Evolutionary conservation across 495 filamentous ascomycete species (phyloP), one percentile per base, ranked within the genome.

Genomic region (Aspergillus taichungensis): DNA sequence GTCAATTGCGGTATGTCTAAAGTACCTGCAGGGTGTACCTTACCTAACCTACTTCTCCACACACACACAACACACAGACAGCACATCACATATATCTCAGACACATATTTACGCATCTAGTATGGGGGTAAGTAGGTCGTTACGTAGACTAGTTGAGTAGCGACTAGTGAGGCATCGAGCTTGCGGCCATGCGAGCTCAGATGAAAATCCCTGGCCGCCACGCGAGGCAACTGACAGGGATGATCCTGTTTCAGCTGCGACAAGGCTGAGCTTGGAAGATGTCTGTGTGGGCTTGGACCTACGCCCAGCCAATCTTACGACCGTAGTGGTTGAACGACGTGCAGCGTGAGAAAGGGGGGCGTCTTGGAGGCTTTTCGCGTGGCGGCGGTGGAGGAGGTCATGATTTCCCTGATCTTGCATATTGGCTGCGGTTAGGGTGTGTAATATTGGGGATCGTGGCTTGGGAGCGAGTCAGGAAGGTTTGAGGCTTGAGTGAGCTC

Each of bases 161-260:
- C 12, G 35, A 37, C 13, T 24, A 24, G 18, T 24, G 18, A 24
- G 18, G 18, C 18, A 24, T 24, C 18, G 1, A 24, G 35, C 35
- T 18, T 32, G 29, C 27, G 29, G 3, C 18, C 24, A 47, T 36
- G 34, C 34, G 34, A 37, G 13, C 29, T 12, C 41, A 40, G 33
- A 40, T 27, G 43, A 49, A 34, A 49, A 65, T 63, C 62, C 55
- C 55, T 64, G 59, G 54, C 47, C 47, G 55, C 55, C 62, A 57
- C 43, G 59, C 55, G 52, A 61, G 34, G 44, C 5, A 40, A 32
- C 30, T 37, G 40, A 46, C 43, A 49, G 50, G 45, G 50, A 43
- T 47, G 36, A 49, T 43, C 34, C 40, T 30, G 43, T 37, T 29
- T 37, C 43, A 30, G 32, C 33, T 43, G 29, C n/a, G 14, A 13